Evolutionary conservation across 225 moss, liverwort and hornwort species (phyloP), one percentile per base, ranked within the genome.

Genomic region (Bryoerythrophyllum caledonicum): DNA sequence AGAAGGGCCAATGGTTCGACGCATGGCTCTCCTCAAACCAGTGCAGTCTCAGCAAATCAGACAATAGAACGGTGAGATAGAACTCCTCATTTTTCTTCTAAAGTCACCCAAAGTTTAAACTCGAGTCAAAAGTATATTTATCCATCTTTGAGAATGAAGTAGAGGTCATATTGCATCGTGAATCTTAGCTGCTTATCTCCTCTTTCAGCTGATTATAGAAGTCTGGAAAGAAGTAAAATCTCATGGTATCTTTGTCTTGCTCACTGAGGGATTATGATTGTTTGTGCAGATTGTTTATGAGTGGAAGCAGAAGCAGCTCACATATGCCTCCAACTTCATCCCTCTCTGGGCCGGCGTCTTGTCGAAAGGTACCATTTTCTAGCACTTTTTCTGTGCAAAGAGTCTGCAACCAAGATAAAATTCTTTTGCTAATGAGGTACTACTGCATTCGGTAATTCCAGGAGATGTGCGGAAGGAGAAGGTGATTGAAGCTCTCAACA

Each of bases 291-390:
- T 71, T 56, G 57, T 82, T 64, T 76, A 76, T 71, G 79, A 82
- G 17, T 79, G 79, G 82, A 80, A 77, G 76, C 82, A 86, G 77
- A 82, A 77, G 69, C 79, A 56, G 77, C 79, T 59, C 13, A 74
- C 65, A 16, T 86, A 76, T 63, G 76, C 82, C 25, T 82, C 86
- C 59, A 86, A 86, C 67, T 82, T 82, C 40, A 80, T 86, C 55
- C 79, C 82, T 62, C 82, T 86, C 32, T 86, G 82, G 86, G 76
- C 65, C 6, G 74, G 73, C 44, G 60, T 83, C 26, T 54, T 83
- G 54, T 59, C 75, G 13, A 63, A 69, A 40, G 78, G 82, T 82
- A 64, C 8, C 0, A 23, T 62, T 44, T 38, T 21, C 49, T 71
- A 38, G 27, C 26, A 28, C 10, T 68, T 40, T 7, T 5, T 74